These are phyloP conservation scores for Globisporangium paroecandrum DNA, from an alignment of 352 stramenopile genomes.

Conservation along the genomic window DNA sequence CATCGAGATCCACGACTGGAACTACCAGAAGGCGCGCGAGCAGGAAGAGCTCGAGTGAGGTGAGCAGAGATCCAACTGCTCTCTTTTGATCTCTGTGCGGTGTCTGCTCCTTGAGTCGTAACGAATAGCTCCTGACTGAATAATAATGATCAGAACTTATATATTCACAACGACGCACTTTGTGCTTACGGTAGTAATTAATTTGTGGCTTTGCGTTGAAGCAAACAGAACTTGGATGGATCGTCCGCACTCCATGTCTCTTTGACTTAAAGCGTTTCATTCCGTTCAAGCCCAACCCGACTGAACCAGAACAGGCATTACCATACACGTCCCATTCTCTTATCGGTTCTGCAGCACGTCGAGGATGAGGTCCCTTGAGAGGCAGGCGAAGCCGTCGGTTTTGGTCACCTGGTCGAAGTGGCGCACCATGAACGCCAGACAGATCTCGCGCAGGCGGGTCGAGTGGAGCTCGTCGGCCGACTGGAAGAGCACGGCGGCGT, in stretches of 20 bases:
- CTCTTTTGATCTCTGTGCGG: too few relatives aligned
- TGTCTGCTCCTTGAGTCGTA: too few relatives aligned
- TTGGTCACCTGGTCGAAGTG: constrained; percentile 92
- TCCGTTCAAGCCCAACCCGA: too few relatives aligned
- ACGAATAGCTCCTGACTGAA: background rate
- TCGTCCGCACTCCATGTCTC: too few relatives aligned
- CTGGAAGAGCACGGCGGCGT: constrained; percentile 82
- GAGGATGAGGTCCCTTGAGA: constrained; percentile 87
- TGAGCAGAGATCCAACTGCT: background rate
- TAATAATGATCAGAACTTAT: constrained; percentile 11
- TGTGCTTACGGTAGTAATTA: too few relatives aligned
- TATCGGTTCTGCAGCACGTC: constrained; percentile 87
- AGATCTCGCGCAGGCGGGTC: constrained; percentile 83
- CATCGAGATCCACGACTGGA: constrained; percentile 79
- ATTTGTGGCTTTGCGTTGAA: too few relatives aligned
- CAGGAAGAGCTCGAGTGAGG: constrained; percentile 23
- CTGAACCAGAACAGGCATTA: too few relatives aligned
- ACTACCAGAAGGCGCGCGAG: constrained; percentile 58
- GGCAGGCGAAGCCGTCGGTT: constrained; percentile 81
- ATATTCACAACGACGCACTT: constrained; percentile 11
- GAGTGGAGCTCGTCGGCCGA: constrained; percentile 84
- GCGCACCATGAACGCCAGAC: constrained; percentile 85
- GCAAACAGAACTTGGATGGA: too few relatives aligned
- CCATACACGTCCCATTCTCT: constrained; percentile 10
- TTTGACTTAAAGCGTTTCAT: too few relatives aligned